A percentile compares a stretch with the other conserved stretches of the same genome.
Conservation (phyloP, 208 protist species). For the Trypanosoma cruzi region DNA sequence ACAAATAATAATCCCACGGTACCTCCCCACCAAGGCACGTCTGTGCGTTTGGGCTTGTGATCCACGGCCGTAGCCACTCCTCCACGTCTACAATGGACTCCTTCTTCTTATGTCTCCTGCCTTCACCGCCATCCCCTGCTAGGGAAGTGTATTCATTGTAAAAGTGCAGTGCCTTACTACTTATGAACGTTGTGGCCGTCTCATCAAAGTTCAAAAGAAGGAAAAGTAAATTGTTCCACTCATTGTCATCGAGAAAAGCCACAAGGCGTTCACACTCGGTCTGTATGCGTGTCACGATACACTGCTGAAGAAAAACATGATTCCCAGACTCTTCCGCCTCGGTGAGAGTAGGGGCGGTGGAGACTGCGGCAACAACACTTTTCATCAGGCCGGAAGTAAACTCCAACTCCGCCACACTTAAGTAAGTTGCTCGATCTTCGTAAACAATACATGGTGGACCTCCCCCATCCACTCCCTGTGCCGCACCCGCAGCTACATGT, state of each 20-base stretch:
- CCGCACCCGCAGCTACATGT: slow-evolving; percentile 3
- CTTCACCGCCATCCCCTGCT: neutral
- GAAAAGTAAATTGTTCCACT: slow-evolving; percentile 45
- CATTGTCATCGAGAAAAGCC: slow-evolving; percentile 46
- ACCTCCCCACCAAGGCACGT: slow-evolving; percentile 52
- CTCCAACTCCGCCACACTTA: slow-evolving; percentile 40
- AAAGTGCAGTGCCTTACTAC: slow-evolving; percentile 42
- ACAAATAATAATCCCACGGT: slow-evolving; percentile 80
- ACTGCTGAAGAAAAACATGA: slow-evolving; percentile 50
- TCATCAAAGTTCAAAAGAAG: slow-evolving; percentile 36
- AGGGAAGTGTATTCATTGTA: slow-evolving; percentile 23
- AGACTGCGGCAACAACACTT: slow-evolving; percentile 51
- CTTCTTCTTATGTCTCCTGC: slow-evolving; percentile 16
- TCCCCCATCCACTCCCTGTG: neutral
- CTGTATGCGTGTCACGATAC: slow-evolving; percentile 52
- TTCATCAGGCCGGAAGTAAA: slow-evolving; percentile 52
- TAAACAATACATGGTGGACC: slow-evolving; percentile 4
- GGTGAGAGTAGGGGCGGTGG: slow-evolving; percentile 53
- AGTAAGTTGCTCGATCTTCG: slow-evolving; percentile 14
- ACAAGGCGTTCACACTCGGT: slow-evolving; percentile 81
- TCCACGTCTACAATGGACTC: slow-evolving; percentile 35
- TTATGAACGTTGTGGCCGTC: slow-evolving; percentile 34
- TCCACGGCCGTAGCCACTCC: slow-evolving; percentile 71
- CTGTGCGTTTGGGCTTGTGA: slow-evolving; percentile 21
- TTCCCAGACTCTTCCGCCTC: slow-evolving; percentile 18